Base-by-base conservation (phyloP, 2,329 filamentous ascomycete species). In the Amauroascus verrucosus region DNA sequence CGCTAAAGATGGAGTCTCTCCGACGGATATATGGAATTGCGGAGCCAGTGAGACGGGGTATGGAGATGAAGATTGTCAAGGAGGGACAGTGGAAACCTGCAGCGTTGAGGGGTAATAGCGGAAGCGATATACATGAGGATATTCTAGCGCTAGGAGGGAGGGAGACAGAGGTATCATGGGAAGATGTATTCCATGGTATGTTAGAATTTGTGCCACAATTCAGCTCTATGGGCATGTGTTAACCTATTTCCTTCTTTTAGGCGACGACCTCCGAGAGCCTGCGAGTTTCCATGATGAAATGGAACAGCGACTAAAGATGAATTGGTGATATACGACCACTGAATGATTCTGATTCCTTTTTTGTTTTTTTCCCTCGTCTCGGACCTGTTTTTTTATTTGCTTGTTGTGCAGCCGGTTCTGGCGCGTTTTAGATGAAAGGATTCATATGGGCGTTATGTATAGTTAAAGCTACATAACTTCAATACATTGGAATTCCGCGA, bases 21-120 rank as follows among this genome's bases (percentile, higher is more conserved):
- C 83, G 88, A 59, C 86, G 88, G 60, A 84, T 88, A 45, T 97
- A 89, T 70, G 93, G 93, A 60, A 84, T 96, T 64, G 88, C 86
- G 24, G 93, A 97, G 79, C 93, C 93, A 2, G 83, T 97, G 63
- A 83, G 89, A 54, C 82, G 91, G 52, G 87, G 85, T 57, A 96
- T 98, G 93, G 93, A 98, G 77, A 78, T 95, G 69, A 87, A 88
- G 80, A 91, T 95, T 67, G 83, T 87, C 16, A 75, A 81, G 57
- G 82, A 85, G 56, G 85, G 88, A 59, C 68, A 65, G 70, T 95
- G 89, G 85, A 79, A 82, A 64, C 88, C 88, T 47, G 74, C 81
- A 62, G 82, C 80, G 44, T 74, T 95, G 53, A 78, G 81, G 43
- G 81, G 83, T 35, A 50, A 74, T 65, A 61, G 70, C 58, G 62